phyloP scores from a whole-genome alignment of 2,329 filamentous ascomycete genomes.

The Verticillium nubilum region DNA sequence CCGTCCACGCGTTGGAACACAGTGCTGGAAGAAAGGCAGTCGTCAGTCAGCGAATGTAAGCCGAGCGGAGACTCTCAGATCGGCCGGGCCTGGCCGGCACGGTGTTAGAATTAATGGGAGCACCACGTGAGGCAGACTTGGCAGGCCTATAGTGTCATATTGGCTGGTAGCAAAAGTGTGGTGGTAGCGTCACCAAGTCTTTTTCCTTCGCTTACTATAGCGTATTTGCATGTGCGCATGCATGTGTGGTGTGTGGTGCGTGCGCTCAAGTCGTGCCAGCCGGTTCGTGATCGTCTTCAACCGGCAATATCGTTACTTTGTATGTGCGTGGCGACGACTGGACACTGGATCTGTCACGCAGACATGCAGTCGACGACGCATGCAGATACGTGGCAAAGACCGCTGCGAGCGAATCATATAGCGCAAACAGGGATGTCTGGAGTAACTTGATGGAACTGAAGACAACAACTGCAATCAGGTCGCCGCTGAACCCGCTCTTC shows the following conservation, averaged over 20 bases:
- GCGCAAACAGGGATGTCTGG: neutral
- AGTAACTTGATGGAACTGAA: neutral
- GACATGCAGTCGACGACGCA: neutral
- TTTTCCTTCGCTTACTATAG: constrained; percentile 6
- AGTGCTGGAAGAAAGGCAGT: no score
- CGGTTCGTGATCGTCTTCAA: neutral
- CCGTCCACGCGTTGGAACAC: no score
- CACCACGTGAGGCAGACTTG: constrained; percentile 11
- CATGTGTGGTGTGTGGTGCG: constrained; percentile 3
- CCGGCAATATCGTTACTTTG: neutral
- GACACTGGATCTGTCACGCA: neutral
- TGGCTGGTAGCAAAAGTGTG: constrained; percentile 10
- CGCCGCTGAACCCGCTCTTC: neutral
- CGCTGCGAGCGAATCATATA: neutral
- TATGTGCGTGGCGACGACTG: neutral
- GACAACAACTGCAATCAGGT: neutral
- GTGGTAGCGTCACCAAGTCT: constrained; percentile 7
- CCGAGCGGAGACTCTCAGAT: neutral
- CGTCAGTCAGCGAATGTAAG: no score
- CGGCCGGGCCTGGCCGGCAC: constrained; percentile 4
- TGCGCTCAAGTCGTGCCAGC: neutral
- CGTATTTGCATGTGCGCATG: constrained; percentile 9
- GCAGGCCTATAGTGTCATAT: constrained; percentile 4
- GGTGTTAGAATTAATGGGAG: constrained; percentile 12
- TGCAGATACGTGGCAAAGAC: neutral